phyloP scores from a whole-genome alignment of 192 early-diverging fungal genomes.

The Umbelopsis isabellina region DNA sequence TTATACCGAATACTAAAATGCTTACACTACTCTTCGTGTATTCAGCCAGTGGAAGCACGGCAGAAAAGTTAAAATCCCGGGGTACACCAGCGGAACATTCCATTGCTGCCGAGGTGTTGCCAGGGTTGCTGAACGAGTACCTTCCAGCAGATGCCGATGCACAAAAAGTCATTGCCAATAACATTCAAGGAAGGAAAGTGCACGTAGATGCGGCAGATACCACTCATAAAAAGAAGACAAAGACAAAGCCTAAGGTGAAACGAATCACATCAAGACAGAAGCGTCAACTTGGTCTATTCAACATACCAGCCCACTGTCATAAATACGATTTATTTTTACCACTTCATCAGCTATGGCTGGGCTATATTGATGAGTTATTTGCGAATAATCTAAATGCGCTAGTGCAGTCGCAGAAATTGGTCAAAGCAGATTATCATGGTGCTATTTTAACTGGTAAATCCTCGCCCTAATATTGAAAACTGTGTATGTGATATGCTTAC shows the following conservation, averaged over 20 bases:
- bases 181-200: constrained; percentile 1
- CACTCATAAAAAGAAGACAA: constrained; percentile 26
- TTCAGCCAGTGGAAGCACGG: background rate
- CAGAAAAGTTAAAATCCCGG: background rate
- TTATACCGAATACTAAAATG: too few species aligned
- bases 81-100: background rate
- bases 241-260: constrained; percentile 49
- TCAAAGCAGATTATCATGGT: constrained; percentile 90
- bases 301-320: constrained; percentile 61
- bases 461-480: background rate
- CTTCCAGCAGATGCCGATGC: background rate
- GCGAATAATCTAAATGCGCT: constrained; percentile 32
- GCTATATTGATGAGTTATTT: constrained; percentile 73
- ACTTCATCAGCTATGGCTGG: constrained; percentile 75
- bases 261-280: constrained; percentile 67
- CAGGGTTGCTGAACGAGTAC: background rate
- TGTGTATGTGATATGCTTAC: background rate
- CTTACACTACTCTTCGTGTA: too few species aligned
- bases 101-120: background rate
- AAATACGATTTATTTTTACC: constrained; percentile 72
- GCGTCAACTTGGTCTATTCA: constrained; percentile 60
- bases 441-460: constrained; percentile 67
- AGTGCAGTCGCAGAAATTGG: constrained; percentile 52
- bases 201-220: constrained; percentile 17
- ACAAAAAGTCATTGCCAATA: background rate